Evolutionary conservation across 805 yeast species (phyloP).

Genomic region (Monosporozyma unispora): DNA sequence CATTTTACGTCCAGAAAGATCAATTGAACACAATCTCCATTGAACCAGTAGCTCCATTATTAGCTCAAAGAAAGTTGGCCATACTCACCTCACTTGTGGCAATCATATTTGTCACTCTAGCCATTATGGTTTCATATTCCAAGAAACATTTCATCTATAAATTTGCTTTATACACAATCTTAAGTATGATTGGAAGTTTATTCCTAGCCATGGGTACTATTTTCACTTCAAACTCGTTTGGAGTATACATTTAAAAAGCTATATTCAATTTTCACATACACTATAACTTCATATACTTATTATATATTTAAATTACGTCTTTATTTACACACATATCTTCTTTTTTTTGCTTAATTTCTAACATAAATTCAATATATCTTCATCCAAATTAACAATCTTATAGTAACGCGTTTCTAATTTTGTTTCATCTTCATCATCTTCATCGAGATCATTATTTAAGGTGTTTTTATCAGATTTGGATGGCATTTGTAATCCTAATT

Average conservation of each 20-base stretch:
- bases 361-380: conserved; percentile 34
- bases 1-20: not conserved
- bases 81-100: conserved; percentile 14
- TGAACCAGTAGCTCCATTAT: conserved; percentile 13
- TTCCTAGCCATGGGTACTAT: conserved; percentile 35
- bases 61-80: conserved; percentile 20
- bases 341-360: too few species aligned
- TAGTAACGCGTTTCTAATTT: conserved; percentile 20
- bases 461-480: not conserved
- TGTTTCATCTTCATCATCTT: conserved; percentile 5
- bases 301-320: not conserved
- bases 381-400: conserved; percentile 36
- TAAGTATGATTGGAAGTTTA: conserved; percentile 29
- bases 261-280: not conserved
- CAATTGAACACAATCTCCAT: conserved; percentile 6
- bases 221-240: conserved; percentile 36
- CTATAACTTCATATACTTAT: not conserved
- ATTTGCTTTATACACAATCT: conserved; percentile 13
- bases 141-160: conserved; percentile 11
- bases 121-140: conserved; percentile 13
- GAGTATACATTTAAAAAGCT: conserved; percentile 34
- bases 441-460: not conserved
- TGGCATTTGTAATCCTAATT: not conserved
- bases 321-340: not conserved
- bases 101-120: conserved; percentile 12